Base-by-base conservation (phyloP, 768 basidiomycete species). In the Tricholoma hemisulphureum region DNA sequence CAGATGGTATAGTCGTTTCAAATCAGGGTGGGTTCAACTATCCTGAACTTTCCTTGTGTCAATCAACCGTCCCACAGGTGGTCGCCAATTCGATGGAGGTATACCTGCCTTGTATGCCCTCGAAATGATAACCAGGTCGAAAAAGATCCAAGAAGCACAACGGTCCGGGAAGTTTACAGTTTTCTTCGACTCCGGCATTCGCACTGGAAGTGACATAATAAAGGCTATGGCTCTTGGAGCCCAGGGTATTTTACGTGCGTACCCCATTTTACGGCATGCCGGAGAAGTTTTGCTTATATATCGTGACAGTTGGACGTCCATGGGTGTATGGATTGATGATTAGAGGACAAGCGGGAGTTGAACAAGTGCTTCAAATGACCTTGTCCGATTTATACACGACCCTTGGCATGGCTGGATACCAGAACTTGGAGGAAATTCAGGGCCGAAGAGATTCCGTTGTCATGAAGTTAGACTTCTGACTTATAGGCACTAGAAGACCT, bases 141-240 rank as follows among this genome's bases (percentile, higher is more conserved):
- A 78, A 18, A 82, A 80, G 55, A 74, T 91, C 58, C 74, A 72
- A 50, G 75, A 71, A 3, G 86, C 87, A 0, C 87, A 90, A 65
- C 67, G 67, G 5, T 70, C 78, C 11, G 88, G 88, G 1, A 81
- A 81, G 57, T 70, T 91, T 34, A 85, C 87, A 1, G 72, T 93
- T 32, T 73, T 95, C 4, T 91, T 88, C 64, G 86, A 88, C 66
- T 93, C 85, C 51, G 92, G 93, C 8, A 87, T 95, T 57, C 83
- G 93, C 45, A 89, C 87, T 0, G 93, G 90, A 10, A 82, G 84
- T 43, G 93, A 96, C 61, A 83, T 94, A 45, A 78, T 92, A 71
- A 91, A 91, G 70, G 93, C 93, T 0, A 72, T 95, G 26, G 92
- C 92, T 1, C 77, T 95, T 0, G 93, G 94, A 39, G 93, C 94